Evolutionary conservation across 179 eudicot genomes (phyloP), one percentile per base, ranked within the genome.

Genomic region (Carnegiea gigantea): DNA sequence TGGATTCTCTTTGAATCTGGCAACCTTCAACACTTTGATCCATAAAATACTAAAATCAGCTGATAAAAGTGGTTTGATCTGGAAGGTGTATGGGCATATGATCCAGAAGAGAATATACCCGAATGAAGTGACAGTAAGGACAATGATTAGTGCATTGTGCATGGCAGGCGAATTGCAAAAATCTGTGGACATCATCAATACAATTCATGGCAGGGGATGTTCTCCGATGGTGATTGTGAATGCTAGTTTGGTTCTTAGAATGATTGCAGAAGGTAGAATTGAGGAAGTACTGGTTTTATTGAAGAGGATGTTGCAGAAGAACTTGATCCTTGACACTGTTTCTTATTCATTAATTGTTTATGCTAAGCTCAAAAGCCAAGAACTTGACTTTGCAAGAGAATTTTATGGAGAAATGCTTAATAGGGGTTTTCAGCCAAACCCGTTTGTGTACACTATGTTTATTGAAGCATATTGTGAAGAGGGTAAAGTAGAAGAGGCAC

Each of bases 81-180:
- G 98, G 99, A 88, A 80, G 84, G 88, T 95, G n/a, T 95, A 94
- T 82, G 94, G 89, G 89, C 89, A 89, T 84, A 91, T 95, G 98
- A 82, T 91, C 24, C 76, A 83, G 49, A 86, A 88, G 49, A 89
- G 93, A 83, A 80, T 84, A 33, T 86, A 85, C 76, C 97, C 95
- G 48, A 94, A 91, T 86, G 90, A 89, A 53, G 82, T 57, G 23
- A 95, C 98, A 4, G 75, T 86, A 26, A 87, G 77, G 72, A 85
- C 88, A 70, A 89, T 94, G 97, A 86, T 90, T 44, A 79, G 80
- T 78, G 93, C 93, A 12, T 81, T 94, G 90, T 92, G 99, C 79
- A 90, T 92, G 82, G 94, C 87, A 76, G 99, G 97, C 30, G 91
- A 90, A 78, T 86, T 95, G 86, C 92, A 86, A 68, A 88, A 81